A percentile compares a stretch with the other conserved stretches of the same genome.
Conservation (phyloP, 805 yeast species). For the Nakazawaea wickerhamii region DNA sequence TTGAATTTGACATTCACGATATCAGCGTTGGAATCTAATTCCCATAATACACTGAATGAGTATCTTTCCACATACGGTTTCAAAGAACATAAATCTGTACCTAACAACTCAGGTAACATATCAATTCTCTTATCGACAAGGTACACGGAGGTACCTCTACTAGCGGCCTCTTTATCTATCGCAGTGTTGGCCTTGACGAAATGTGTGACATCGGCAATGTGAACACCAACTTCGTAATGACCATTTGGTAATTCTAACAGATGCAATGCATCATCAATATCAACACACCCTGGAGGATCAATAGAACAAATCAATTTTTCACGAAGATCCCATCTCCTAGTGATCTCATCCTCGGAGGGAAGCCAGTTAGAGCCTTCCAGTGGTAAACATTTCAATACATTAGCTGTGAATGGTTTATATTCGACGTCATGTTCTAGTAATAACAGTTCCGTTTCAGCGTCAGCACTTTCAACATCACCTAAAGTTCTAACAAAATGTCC, state of each 20-base stretch:
- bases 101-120: constrained; percentile 92
- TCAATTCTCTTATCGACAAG: constrained; percentile 97
- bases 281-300: constrained; percentile 98
- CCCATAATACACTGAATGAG: constrained; percentile 96
- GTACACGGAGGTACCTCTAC: constrained; percentile 96
- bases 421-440: constrained; percentile 94
- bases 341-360: constrained; percentile 58
- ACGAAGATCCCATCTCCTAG: constrained; percentile 77
- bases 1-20: constrained; percentile 74
- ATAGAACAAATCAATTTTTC: constrained; percentile 89
- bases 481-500: constrained; percentile 91
- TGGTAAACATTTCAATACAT: constrained; percentile 90
- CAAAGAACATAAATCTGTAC: constrained; percentile 93
- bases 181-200: constrained; percentile 92
- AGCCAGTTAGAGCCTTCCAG: constrained; percentile 90
- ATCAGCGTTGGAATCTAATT: constrained; percentile 78
- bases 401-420: constrained; percentile 89
- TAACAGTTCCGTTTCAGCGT: constrained; percentile 95
- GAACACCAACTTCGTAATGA: constrained; percentile 95
- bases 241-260: constrained; percentile 85
- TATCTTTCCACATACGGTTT: constrained; percentile 93
- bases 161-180: constrained; percentile 91
- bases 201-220: constrained; percentile 97
- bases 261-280: constrained; percentile 97
- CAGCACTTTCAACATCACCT: constrained; percentile 86